Percentiles rank a stretch among this genome's conserved stretches.
Evolutionary conservation across 306 rosid species (phyloP).

Genomic region (Phaseolus lunatus): DNA sequence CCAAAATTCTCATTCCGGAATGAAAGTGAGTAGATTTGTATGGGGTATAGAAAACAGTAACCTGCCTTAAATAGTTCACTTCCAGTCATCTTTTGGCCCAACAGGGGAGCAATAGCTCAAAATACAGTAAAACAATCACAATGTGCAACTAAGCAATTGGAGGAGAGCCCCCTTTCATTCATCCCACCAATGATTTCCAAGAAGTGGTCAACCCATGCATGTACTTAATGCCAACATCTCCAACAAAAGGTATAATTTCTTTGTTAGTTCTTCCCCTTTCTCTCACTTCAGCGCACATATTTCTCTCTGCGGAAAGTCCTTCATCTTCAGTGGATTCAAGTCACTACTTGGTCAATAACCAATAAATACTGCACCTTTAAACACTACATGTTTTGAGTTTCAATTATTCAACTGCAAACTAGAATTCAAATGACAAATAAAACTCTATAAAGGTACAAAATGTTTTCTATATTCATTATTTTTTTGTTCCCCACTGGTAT

Average conservation of each 20-base stretch:
- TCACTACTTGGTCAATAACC: constrained; percentile 7
- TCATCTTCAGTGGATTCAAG: not conserved
- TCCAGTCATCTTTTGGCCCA: not conserved
- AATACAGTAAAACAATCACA: not conserved
- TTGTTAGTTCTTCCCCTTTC: not conserved
- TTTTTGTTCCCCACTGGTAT: no score
- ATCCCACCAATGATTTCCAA: constrained; percentile 14
- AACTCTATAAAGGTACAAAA: not conserved
- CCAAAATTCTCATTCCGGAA: no score
- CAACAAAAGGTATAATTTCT: not conserved
- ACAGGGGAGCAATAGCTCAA: not conserved
- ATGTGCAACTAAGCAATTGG: not conserved
- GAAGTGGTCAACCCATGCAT: constrained; percentile 14
- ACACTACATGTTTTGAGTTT: constrained; percentile 6
- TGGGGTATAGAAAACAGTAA: no score
- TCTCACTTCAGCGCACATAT: constrained; percentile 27
- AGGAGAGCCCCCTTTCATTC: not conserved
- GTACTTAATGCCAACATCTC: not conserved
- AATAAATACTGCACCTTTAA: not conserved
- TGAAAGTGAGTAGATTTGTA: no score
- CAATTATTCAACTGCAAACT: constrained; percentile 1
- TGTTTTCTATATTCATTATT: not conserved
- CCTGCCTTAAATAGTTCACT: not conserved
- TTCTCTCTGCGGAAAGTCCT: not conserved
- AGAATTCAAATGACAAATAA: constrained; percentile 2